phyloP scores from a whole-genome alignment of 768 basidiomycete species.

The Russula vinacea region DNA sequence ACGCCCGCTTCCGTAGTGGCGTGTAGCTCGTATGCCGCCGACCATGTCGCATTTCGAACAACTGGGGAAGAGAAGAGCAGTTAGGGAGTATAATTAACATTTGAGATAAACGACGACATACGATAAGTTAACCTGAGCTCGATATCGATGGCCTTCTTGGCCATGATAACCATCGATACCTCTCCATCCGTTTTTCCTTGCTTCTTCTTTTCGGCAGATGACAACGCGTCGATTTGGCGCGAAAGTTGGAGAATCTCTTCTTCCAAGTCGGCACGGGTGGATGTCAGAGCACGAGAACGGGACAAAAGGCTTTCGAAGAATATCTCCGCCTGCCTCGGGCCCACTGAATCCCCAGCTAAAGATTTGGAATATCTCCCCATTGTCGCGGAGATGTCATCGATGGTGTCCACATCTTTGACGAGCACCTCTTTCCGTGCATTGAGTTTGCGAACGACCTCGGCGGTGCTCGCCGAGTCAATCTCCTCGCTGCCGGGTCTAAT shows the following conservation, averaged over 20 bases:
- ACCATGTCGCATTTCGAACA: slow-evolving; percentile 51
- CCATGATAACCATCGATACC: slow-evolving; percentile 45
- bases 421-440: slow-evolving; percentile 39
- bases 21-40: slow-evolving; percentile 57
- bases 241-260: slow-evolving; percentile 39
- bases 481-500: slow-evolving; percentile 32
- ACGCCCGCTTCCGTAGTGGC: slow-evolving; percentile 45
- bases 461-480: slow-evolving; percentile 30
- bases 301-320: slow-evolving; percentile 46
- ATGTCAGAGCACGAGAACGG: slow-evolving; percentile 39
- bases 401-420: slow-evolving; percentile 40
- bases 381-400: slow-evolving; percentile 43
- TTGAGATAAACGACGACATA: slow-evolving; percentile 33
- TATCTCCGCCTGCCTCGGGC: slow-evolving; percentile 38
- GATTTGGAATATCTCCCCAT: slow-evolving; percentile 46
- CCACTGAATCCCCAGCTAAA: slow-evolving; percentile 43
- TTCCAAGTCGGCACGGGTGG: slow-evolving; percentile 38
- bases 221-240: slow-evolving; percentile 41
- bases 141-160: slow-evolving; percentile 39
- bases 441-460: slow-evolving; percentile 33
- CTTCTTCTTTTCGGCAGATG: slow-evolving; percentile 37
- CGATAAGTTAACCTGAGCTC: slow-evolving; percentile 54
- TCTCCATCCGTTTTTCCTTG: slow-evolving; percentile 34
- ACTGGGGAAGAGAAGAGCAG: slow-evolving; percentile 36
- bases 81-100: not conserved